Base-by-base conservation (phyloP, 2,329 filamentous ascomycete species). In the Huntiella bhutanensis region DNA sequence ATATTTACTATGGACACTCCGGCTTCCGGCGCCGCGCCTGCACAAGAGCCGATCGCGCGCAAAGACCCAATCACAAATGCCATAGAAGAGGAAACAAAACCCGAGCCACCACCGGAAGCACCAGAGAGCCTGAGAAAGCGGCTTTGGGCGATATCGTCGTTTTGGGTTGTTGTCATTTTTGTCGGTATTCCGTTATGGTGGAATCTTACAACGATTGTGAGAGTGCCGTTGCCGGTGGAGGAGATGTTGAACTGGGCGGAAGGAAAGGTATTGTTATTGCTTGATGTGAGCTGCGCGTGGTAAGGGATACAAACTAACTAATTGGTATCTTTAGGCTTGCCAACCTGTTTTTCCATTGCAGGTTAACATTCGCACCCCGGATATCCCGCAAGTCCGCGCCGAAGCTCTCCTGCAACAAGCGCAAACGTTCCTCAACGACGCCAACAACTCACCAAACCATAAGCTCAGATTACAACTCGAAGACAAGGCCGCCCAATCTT, bases 171-270 rank as follows among this genome's bases (percentile, higher is more conserved):
- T 34, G 83, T 93, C 5, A 59, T 93, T 5, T 71, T 80, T 28
- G 64, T 98, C 4, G 91, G 91, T 2, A 61, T 98, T 53, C 91
- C 91, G 48, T 80, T 93, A 72, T 98, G 91, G 91, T 92, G 85
- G 77, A 78, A 77, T 60, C 96, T 91, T 0, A 98, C 91, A 3
- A 81, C 82, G 0, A 93, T 96, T 47, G 87, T 93, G 60, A 75
- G 91, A 47, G 87, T 88, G 10, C 71, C 77, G 39, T 65, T 98
- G 54, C 91, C 91, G 4, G 62, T 95, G 53, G 72, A 81, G 57
- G 73, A 78, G 46, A 98, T 98, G 91, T 73, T 82, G 54, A 73
- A 81, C 51, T 96, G 91, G 88, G 82, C 85, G 7, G 82, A 92
- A 56, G 86, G 86, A 53, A 84, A 82, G 71, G 87, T 61, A 51